Evolutionary conservation across 1,284 basidiomycete genomes (phyloP).

Genomic region (Xerocomus alliaceus): DNA sequence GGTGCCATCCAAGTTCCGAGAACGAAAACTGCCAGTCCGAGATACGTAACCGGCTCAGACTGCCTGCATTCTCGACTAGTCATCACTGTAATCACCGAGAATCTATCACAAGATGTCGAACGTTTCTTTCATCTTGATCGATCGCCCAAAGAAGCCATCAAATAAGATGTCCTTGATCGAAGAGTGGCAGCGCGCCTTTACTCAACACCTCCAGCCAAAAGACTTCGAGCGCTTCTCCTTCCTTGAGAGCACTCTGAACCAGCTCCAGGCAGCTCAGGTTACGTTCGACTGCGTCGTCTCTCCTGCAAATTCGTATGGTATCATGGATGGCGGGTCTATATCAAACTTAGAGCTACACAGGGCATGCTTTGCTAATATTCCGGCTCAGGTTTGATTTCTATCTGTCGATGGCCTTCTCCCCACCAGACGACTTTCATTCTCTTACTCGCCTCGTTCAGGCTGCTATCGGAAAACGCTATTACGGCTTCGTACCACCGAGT

Average conservation of each 20-base stretch:
- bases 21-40: too few species aligned
- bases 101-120: constrained; percentile 5
- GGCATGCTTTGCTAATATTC: too few species aligned
- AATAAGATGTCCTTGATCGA: background rate
- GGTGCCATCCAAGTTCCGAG: too few species aligned
- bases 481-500: constrained; percentile 6
- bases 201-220: constrained; percentile 10
- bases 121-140: constrained; percentile 6
- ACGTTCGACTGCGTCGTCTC: constrained; percentile 15
- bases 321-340: constrained; percentile 19
- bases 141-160: background rate
- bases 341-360: too few species aligned
- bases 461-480: constrained; percentile 1
- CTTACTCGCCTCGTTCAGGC: constrained; percentile 5
- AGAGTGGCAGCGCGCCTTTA: constrained; percentile 10
- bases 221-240: constrained; percentile 6
- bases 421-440: background rate
- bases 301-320: constrained; percentile 14
- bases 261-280: background rate
- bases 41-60: too few species aligned
- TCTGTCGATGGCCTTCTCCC: constrained; percentile 1
- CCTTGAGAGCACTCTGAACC: background rate
- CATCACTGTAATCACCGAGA: too few species aligned
- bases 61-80: too few species aligned
- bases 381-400: constrained; percentile 1